Conservation (phyloP, 1,284 basidiomycete species). For the Porodaedalea pini region DNA sequence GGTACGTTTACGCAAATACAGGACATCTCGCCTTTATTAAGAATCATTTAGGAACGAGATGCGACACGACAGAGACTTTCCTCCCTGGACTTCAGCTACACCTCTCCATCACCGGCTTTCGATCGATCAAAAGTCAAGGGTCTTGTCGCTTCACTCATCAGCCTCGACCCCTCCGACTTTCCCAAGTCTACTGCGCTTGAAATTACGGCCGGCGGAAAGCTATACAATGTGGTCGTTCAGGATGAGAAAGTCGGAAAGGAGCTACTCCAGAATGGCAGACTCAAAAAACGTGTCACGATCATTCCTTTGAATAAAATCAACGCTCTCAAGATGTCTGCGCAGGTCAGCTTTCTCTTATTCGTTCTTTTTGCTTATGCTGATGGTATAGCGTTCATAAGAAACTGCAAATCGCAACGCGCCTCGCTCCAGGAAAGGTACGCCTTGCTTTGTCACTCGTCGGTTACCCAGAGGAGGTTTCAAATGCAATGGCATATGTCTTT, state of each 20-base stretch:
- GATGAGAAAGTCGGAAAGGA: conserved; percentile 87
- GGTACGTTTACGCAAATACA: conserved; percentile 41
- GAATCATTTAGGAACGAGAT: conserved; percentile 62
- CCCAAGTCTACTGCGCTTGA: conserved; percentile 89
- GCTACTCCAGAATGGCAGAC: conserved; percentile 76
- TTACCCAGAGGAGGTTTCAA: conserved; percentile 80
- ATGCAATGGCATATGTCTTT: conserved; percentile 94
- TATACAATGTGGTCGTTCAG: conserved; percentile 95
- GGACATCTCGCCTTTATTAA: not conserved
- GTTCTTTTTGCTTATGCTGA: conserved; percentile 7
- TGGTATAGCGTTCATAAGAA: conserved; percentile 45
- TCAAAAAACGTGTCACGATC: conserved; percentile 90
- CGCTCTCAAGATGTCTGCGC: conserved; percentile 58
- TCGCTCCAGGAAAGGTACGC: conserved; percentile 83
- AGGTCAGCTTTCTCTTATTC: conserved; percentile 41
- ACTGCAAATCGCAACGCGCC: conserved; percentile 68
- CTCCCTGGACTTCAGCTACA: conserved; percentile 82
- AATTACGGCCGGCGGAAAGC: conserved; percentile 84
- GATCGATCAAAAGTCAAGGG: conserved; percentile 89
- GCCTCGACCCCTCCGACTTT: conserved; percentile 68
- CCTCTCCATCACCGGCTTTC: conserved; percentile 76
- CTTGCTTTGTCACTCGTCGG: conserved; percentile 86
- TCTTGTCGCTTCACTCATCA: conserved; percentile 83
- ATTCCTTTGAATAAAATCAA: conserved; percentile 94
- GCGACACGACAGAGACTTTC: conserved; percentile 65